These are phyloP conservation scores for Oxyria digyna DNA, from an alignment of 148 eudicot species.

Conservation along the genomic window DNA sequence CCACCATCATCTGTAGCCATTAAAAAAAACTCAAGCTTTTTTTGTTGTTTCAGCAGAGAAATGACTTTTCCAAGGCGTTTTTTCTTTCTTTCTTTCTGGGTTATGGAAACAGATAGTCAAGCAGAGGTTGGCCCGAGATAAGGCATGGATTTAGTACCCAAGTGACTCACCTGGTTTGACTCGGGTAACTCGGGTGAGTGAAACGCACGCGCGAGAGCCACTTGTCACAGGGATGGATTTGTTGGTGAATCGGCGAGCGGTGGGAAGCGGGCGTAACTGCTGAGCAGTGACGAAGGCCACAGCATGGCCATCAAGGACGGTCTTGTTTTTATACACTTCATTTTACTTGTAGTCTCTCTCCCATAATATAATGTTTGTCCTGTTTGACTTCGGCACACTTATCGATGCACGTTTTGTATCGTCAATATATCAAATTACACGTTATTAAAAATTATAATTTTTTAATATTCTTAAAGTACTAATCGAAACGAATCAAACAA, in stretches of 20 bases:
- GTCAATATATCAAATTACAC: too few relatives aligned
- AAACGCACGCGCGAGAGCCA: not conserved
- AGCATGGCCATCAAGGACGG: not conserved
- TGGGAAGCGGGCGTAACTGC: not conserved
- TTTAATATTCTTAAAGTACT: too few relatives aligned
- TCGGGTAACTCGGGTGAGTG: not conserved
- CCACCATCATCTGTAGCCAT: not conserved
- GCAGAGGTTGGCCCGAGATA: constrained; percentile 18
- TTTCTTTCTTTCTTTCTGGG: constrained; percentile 9
- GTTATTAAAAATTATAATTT: too few relatives aligned
- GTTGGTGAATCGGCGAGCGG: constrained; percentile 2
- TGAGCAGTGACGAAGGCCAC: constrained; percentile 5
- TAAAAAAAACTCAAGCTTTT: not conserved
- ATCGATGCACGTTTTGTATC: too few relatives aligned
- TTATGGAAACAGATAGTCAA: constrained; percentile 23
- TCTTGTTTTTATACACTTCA: constrained; percentile 1
- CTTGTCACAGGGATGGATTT: not conserved
- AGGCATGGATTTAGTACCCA: constrained; percentile 20
- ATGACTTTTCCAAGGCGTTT: constrained; percentile 23
- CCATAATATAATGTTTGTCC: too few relatives aligned
- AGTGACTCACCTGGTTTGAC: constrained; percentile 1
- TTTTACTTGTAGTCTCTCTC: too few relatives aligned
- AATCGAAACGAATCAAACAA: too few relatives aligned
- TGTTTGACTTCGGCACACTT: too few relatives aligned
- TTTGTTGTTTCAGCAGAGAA: constrained; percentile 1